Conservation (phyloP, 192 early-diverging fungal genomes). For the Spinellus fusiger region DNA sequence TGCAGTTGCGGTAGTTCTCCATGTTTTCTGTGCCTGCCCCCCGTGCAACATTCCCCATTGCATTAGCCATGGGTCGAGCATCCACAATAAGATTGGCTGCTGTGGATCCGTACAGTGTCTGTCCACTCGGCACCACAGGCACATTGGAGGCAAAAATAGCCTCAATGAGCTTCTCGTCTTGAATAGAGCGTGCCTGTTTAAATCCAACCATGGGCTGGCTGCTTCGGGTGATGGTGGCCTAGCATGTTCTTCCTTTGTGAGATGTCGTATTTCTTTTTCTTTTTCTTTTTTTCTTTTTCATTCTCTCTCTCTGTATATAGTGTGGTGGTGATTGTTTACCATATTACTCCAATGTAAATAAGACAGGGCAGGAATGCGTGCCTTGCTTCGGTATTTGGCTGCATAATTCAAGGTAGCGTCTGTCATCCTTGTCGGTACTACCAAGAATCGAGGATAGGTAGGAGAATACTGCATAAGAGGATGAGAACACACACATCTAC, state of each 20-base stretch:
- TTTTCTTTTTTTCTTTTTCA: neutral
- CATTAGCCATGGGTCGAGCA: slow-evolving; percentile 92
- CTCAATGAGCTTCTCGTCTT: slow-evolving; percentile 96
- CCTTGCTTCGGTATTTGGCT: slow-evolving; percentile 84
- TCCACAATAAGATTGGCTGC: slow-evolving; percentile 84
- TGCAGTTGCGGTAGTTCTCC: slow-evolving; percentile 87
- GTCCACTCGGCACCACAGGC: slow-evolving; percentile 36
- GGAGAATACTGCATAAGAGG: slow-evolving; percentile 62
- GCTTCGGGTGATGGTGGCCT: slow-evolving; percentile 86
- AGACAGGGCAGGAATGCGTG: slow-evolving; percentile 80
- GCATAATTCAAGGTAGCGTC: slow-evolving; percentile 88
- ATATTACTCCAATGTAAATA: slow-evolving; percentile 82
- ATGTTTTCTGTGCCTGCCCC: slow-evolving; percentile 94
- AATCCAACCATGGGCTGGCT: slow-evolving; percentile 95
- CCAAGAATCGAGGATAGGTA: slow-evolving; percentile 81
- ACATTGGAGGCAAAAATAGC: slow-evolving; percentile 73
- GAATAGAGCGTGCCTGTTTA: slow-evolving; percentile 89
- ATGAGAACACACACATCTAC: neutral
- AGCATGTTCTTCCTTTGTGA: too few relatives aligned
- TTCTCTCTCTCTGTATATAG: too few relatives aligned
- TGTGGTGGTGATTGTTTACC: slow-evolving; percentile 49
- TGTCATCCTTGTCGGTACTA: slow-evolving; percentile 82
- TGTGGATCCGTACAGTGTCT: slow-evolving; percentile 46
- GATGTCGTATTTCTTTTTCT: neutral
- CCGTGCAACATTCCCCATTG: slow-evolving; percentile 83